A percentile compares a stretch with the other conserved stretches of the same genome.
These are phyloP conservation scores for Zygosaccharomyces siamensis DNA, from an alignment of 805 yeast species.

Conservation along the genomic window DNA sequence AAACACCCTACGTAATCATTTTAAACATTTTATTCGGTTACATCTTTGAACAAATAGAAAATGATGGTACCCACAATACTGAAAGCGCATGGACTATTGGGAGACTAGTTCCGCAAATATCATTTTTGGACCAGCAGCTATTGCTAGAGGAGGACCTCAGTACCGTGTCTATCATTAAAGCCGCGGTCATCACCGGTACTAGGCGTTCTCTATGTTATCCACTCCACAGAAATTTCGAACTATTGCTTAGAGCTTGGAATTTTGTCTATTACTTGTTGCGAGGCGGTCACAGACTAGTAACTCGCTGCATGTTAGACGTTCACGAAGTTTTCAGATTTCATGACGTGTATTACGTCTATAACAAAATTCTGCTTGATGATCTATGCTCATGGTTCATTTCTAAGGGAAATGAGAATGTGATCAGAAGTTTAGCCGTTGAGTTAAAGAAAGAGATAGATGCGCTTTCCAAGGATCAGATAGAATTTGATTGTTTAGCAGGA, in stretches of 20 bases:
- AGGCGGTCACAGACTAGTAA: conserved; percentile 63
- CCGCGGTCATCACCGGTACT: conserved; percentile 54
- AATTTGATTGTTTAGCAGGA: conserved; percentile 39
- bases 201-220: conserved; percentile 79
- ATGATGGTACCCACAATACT: conserved; percentile 62
- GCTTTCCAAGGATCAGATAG: conserved; percentile 44
- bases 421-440: conserved; percentile 65
- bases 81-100: conserved; percentile 97
- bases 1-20: conserved; percentile 57
- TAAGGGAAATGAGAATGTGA: conserved; percentile 51
- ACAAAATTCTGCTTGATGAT: conserved; percentile 71
- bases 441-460: conserved; percentile 40
- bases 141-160: conserved; percentile 27
- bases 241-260: conserved; percentile 62
- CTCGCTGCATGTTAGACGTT: conserved; percentile 54
- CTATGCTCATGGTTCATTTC: conserved; percentile 66
- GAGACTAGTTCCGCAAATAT: conserved; percentile 70
- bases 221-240: conserved; percentile 62
- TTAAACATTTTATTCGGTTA: conserved; percentile 67
- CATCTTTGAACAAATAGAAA: conserved; percentile 70
- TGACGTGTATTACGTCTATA: conserved; percentile 80
- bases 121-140: conserved; percentile 62
- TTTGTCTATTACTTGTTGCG: conserved; percentile 63
- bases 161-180: conserved; percentile 39
- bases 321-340: conserved; percentile 76